phyloP scores from a whole-genome alignment of 345 rosid genomes.

The Crucihimalaya himalaica region DNA sequence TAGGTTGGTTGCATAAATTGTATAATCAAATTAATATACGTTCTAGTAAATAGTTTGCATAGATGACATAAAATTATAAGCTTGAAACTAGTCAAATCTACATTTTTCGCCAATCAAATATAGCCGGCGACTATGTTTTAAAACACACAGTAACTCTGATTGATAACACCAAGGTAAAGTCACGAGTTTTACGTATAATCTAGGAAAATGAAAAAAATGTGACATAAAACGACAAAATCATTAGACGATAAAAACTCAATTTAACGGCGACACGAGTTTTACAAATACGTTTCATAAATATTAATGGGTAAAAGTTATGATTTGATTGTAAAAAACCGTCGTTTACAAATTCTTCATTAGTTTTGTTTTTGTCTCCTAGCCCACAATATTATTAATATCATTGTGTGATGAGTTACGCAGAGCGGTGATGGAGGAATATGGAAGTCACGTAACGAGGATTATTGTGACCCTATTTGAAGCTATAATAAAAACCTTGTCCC shows the following conservation, averaged over 20 bases:
- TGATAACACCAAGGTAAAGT: neutral
- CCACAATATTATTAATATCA: neutral
- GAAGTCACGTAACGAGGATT: conserved; percentile 50
- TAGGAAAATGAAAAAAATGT: neutral
- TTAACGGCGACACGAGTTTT: neutral
- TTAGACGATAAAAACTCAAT: neutral
- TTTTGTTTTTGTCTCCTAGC: too few relatives aligned
- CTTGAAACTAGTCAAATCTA: neutral
- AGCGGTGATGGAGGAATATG: conserved; percentile 57
- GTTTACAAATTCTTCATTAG: too few relatives aligned
- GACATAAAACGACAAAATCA: neutral
- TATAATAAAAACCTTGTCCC: conserved; percentile 42
- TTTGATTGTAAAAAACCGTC: neutral
- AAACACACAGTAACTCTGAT: neutral
- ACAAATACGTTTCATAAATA: neutral
- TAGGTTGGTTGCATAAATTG: too few relatives aligned
- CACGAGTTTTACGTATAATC: neutral
- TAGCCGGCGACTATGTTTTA: neutral
- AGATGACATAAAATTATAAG: neutral
- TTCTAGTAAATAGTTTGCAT: neutral
- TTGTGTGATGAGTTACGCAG: conserved; percentile 32
- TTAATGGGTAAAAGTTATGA: neutral
- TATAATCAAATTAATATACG: too few relatives aligned
- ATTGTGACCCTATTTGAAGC: conserved; percentile 50
- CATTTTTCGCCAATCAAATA: neutral